Percentiles rank a stretch among this genome's conserved stretches.
Conservation (phyloP, 139 green algal species). For the Tetradesmus lagerheimii region DNA sequence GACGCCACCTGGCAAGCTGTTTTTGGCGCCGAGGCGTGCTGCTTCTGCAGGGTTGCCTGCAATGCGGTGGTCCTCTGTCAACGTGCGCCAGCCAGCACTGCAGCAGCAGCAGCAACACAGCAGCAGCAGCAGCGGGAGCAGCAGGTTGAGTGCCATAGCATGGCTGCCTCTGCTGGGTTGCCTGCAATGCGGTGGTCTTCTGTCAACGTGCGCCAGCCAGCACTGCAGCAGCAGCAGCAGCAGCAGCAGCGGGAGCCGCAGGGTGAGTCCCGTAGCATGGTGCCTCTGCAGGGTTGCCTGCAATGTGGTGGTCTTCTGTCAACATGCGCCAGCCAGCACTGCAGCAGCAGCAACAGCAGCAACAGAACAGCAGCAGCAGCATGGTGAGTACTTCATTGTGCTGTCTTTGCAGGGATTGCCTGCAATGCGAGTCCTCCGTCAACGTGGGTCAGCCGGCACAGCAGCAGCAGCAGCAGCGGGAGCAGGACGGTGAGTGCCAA, state of each 20-base stretch:
- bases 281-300: too few relatives aligned
- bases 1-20: slow-evolving; percentile 19
- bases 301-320: too few relatives aligned
- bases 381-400: slow-evolving; percentile 3
- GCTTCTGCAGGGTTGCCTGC: slow-evolving; percentile 54
- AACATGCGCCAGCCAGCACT: too few relatives aligned
- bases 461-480: background rate
- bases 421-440: slow-evolving; percentile 66
- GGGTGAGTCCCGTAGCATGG: background rate
- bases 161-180: too few relatives aligned
- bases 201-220: too few relatives aligned
- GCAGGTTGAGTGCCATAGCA: too few relatives aligned
- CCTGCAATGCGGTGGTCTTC: too few relatives aligned
- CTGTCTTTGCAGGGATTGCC: slow-evolving; percentile 52
- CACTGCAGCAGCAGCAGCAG: background rate
- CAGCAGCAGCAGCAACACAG: too few relatives aligned
- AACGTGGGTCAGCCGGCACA: slow-evolving; percentile 49
- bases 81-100: slow-evolving; percentile 43
- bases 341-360: background rate
- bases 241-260: background rate
- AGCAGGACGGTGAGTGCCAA: background rate
- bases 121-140: background rate
- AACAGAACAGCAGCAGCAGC: too few relatives aligned
- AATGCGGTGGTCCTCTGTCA: slow-evolving; percentile 72
- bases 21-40: slow-evolving; percentile 51